Evolutionary conservation across 2,329 filamentous ascomycete genomes (phyloP), one percentile per base, ranked within the genome.

Genomic region (Phyllosticta capitalensis): DNA sequence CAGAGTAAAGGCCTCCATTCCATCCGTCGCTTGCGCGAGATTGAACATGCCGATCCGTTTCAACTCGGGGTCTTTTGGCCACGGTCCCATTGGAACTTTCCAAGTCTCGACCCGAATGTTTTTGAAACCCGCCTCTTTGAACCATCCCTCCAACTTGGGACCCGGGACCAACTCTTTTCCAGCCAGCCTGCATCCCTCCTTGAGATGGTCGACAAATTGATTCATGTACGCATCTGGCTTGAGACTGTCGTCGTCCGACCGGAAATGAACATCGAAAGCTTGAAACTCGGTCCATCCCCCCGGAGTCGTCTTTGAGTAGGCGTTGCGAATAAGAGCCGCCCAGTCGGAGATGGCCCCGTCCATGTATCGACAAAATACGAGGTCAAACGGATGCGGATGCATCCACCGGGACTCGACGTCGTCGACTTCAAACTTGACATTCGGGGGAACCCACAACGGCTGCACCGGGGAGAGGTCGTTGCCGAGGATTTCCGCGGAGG

Each of bases 381-480:
- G 78, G 67, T 86, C 83, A 65, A 82, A 84, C 19, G 72, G 70
- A 24, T 76, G 69, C 3, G 75, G 69, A 54, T 80, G 81, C 28
- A 74, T 68, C 83, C 84, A 86, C 9, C 78, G 73, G 49, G 79
- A 76, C 63, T 85, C 82, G 56, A 79, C 79, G 66, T 87, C 83
- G 65, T 87, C 84, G 14, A 87, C 78, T 61, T 84, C 74, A 71
- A 86, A 86, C 10, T 75, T 76, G n/a, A 83, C 76, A 66, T 86
- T 86, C 10, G 80, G 76, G 14, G 83, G 84, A 12, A 59, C 56
- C 59, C 59, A 61, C 3, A 69, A 69, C 2, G 78, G 78, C 64
- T 82, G 79, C 48, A 79, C 76, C 9, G 78, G 77, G 58, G 72
- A 77, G 6, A 82, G 72, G 62, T 82, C 79, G 58, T 67, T 67